Evolutionary conservation across 2,329 filamentous ascomycete species (phyloP), one percentile per base, ranked within the genome.

Genomic region (Blastomyces silverae): DNA sequence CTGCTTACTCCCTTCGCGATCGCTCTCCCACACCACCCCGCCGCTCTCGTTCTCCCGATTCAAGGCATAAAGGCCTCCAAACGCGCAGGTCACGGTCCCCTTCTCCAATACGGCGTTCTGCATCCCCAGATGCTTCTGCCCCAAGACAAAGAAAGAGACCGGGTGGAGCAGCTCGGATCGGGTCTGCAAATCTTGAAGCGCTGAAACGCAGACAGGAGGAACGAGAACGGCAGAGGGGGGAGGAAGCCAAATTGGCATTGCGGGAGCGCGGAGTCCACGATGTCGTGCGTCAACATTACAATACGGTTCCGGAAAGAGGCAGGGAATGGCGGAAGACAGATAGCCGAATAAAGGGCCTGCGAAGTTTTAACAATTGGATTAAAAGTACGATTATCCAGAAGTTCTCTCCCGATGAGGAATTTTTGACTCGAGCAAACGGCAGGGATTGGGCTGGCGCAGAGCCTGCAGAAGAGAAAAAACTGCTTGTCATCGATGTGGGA

Each of bases 321-420:
- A 87, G 93, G 63, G 92, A 97, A 73, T 99, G 94, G 93, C 87
- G 94, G 61, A 91, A 89, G 75, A 96, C 91, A 7, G 92, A 96
- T 72, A 96, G 90, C 76, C 89, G 90, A 72, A 99, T 99, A 81
- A 96, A 95, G 79, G 94, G 94, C 0, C 81, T 99, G 63, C 87
- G 94, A 63, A 91, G 89, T 70, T 94, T 96, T 82, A 99, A 99
- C 80, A 99, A 99, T 77, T 99, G 94, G 94, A 85, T 99, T 79
- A 99, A 99, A 82, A 96, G 91, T 74, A 93, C 90, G 61, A 86
- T 97, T 70, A 97, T 99, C 70, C 92, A 97, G 75, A 97, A 96
- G 75, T 97, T 97, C 79, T 91, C 91, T 4, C 89, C 90, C 0
- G 87, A 88, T 68, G 89, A 93, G 75, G 87, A 90, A 66, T 87